Evolutionary conservation across 495 filamentous ascomycete species (phyloP).

Genomic region (Neurospora sp.): DNA sequence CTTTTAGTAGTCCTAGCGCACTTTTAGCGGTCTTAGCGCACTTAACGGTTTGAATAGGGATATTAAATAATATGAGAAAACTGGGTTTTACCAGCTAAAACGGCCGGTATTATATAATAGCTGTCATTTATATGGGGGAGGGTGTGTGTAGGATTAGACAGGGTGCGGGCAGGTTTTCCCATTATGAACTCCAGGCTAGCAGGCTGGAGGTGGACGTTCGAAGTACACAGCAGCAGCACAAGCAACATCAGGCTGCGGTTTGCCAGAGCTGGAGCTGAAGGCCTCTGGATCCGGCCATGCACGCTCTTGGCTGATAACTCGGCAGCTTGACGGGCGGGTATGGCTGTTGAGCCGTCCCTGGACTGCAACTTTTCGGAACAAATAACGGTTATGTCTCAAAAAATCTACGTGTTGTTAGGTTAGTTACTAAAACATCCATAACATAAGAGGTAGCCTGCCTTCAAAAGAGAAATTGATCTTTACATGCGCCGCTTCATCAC

Average conservation of each 20-base stretch:
- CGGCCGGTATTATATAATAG: too few relatives aligned
- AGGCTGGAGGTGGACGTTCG: too few relatives aligned
- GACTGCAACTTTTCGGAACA: background rate
- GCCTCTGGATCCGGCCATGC: background rate
- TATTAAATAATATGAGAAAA: too few relatives aligned
- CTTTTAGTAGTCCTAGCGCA: too few relatives aligned
- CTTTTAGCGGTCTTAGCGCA: too few relatives aligned
- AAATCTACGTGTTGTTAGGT: background rate
- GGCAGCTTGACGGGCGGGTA: background rate
- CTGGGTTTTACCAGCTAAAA: too few relatives aligned
- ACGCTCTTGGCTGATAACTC: background rate
- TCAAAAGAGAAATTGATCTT: background rate
- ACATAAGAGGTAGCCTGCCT: background rate
- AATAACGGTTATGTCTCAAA: background rate
- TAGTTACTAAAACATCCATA: background rate
- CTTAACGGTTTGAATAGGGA: too few relatives aligned
- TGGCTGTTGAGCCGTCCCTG: background rate
- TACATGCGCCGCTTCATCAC: background rate
- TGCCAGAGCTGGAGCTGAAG: background rate
- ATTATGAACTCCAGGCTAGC: too few relatives aligned
- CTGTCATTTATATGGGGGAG: too few relatives aligned
- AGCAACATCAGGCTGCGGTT: background rate
- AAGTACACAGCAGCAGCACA: background rate
- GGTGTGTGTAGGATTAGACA: too few relatives aligned
- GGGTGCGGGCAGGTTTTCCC: too few relatives aligned